Evolutionary conservation across 495 filamentous ascomycete species (phyloP), one percentile per base, ranked within the genome.

Genomic region (Cairneyella variabilis): DNA sequence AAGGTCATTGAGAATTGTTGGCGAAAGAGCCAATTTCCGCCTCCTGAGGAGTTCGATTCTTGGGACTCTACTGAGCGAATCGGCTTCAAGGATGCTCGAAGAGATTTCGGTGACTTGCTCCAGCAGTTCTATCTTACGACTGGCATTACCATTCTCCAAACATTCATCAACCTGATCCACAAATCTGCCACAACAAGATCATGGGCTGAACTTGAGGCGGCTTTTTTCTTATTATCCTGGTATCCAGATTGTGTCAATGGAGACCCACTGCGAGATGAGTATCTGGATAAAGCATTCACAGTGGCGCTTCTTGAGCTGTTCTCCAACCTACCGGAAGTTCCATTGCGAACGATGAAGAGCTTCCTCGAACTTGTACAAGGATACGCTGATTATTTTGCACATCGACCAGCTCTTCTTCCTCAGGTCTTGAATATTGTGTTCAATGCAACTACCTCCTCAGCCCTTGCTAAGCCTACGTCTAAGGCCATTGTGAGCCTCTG

Each of bases 361-460:
- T 77, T 89, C 20, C 78, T 97, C 32, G 79, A 82, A 50, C 73
- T 90, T 53, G 84, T 97, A 34, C 86, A 86, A 56, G 78, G 78
- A 42, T 96, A 93, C 68, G 80, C 84, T 27, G 78, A 83, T 32
- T 97, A 89, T 69, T 96, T 97, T 65, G 80, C 82, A 23, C 79
- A 90, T 61, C 72, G 46, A 36, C 81, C 17, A 74, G 84, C 51
- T 76, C 26, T 83, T 56, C 77, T 98, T 8, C 85, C 90, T 0
- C 68, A 80, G 51, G 85, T 88, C 2, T 71, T 98, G 25, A 90
- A 85, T 52, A 85, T 96, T 46, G 76, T 97, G 3, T 96, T 97
- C 62, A 76, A 76, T 37, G 86, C 88, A 1, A 72, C 95, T 27
- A 77, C 80, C 18, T 82, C 84, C 22, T 76, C 79, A 7, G 69